Percentiles rank a stretch among this genome's conserved stretches.
Conservation (phyloP, 129 eudicot species). For the Helianthus tuberosus region DNA sequence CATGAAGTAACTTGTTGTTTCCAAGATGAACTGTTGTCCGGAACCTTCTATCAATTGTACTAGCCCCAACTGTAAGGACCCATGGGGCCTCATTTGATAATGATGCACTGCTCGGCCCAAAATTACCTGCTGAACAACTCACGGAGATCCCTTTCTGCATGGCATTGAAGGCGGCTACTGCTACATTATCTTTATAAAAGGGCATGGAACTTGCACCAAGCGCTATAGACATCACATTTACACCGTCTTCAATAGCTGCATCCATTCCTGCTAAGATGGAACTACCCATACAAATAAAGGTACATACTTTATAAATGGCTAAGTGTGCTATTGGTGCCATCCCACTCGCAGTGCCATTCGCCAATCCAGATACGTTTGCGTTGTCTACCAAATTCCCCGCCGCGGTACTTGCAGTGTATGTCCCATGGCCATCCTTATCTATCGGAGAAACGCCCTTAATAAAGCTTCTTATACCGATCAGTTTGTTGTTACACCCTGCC, state of each 20-base stretch:
- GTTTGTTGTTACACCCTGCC: constrained; percentile 27
- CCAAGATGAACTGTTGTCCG: constrained; percentile 47
- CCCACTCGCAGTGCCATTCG: constrained; percentile 36
- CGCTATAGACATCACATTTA: neutral
- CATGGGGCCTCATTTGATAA: constrained; percentile 58
- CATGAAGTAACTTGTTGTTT: constrained; percentile 33
- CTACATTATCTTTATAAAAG: neutral
- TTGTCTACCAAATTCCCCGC: constrained; percentile 41
- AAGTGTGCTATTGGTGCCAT: constrained; percentile 29
- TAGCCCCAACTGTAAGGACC: constrained; percentile 74
- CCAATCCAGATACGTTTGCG: constrained; percentile 40
- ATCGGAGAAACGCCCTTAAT: neutral
- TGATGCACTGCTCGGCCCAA: constrained; percentile 34
- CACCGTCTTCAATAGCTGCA: constrained; percentile 7
- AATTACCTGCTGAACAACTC: constrained; percentile 58
- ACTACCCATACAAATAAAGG: neutral
- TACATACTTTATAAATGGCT: constrained; percentile 26
- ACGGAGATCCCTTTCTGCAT: constrained; percentile 56
- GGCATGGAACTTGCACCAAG: neutral
- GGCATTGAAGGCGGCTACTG: constrained; percentile 14
- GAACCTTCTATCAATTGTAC: constrained; percentile 51
- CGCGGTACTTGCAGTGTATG: constrained; percentile 37
- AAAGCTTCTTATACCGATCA: constrained; percentile 22
- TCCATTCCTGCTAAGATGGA: neutral
- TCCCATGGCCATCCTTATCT: constrained; percentile 42